These are phyloP conservation scores for Pyrrhoderma noxium DNA, from an alignment of 1,284 basidiomycete species.

Conservation along the genomic window DNA sequence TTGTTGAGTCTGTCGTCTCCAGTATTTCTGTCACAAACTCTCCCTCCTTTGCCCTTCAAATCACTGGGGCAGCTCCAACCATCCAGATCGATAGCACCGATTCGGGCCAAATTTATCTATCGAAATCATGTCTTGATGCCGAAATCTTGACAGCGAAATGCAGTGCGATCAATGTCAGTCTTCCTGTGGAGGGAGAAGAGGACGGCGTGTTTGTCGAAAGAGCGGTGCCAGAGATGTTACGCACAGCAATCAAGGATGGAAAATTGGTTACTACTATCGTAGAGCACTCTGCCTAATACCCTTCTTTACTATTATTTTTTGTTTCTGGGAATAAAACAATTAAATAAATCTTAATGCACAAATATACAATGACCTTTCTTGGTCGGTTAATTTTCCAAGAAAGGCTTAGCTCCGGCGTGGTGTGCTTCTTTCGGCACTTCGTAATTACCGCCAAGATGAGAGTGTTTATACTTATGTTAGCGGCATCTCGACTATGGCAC, in stretches of 20 bases:
- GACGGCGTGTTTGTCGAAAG: slow-evolving; percentile 90
- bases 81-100: slow-evolving; percentile 94
- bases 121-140: slow-evolving; percentile 67
- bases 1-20: slow-evolving; percentile 90
- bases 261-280: slow-evolving; percentile 84
- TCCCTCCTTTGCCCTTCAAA: slow-evolving; percentile 89
- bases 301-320: not conserved
- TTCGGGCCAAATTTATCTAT: slow-evolving; percentile 92
- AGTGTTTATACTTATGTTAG: no score
- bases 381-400: no score
- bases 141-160: slow-evolving; percentile 97
- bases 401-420: not conserved
- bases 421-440: not conserved
- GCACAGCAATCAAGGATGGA: slow-evolving; percentile 75
- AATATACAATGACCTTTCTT: no score
- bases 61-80: slow-evolving; percentile 86
- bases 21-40: slow-evolving; percentile 84
- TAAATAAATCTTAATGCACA: not conserved
- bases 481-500: not conserved
- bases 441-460: not conserved
- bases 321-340: not conserved
- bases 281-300: slow-evolving; percentile 50
- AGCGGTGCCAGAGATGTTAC: slow-evolving; percentile 94
- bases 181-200: slow-evolving; percentile 84
- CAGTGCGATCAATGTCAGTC: slow-evolving; percentile 86